Conservation (phyloP, 495 filamentous ascomycete species). For the Aspergillus campestris region DNA sequence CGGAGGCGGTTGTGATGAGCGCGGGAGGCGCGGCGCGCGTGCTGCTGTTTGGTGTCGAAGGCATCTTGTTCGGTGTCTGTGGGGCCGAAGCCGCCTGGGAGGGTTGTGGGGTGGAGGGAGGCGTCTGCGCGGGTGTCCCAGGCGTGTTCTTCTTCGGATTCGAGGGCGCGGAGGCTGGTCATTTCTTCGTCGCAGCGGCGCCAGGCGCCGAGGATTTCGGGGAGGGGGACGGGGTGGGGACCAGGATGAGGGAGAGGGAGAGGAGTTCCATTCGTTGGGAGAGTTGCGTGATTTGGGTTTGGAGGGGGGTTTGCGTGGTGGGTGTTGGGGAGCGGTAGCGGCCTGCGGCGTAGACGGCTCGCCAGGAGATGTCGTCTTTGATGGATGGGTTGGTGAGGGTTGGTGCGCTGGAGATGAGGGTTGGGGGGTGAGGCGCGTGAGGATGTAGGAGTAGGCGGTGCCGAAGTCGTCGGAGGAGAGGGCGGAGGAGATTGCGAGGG, state of each 20-base stretch:
- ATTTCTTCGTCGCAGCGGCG: constrained; percentile 84
- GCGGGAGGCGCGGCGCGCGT: constrained; percentile 24
- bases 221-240: constrained; percentile 63
- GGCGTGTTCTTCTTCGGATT: constrained; percentile 63
- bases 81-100: constrained; percentile 60
- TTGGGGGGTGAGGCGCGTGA: constrained; percentile 51
- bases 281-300: constrained; percentile 34
- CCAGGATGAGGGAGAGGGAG: constrained; percentile 72
- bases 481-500: constrained; percentile 84
- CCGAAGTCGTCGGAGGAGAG: constrained; percentile 86
- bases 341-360: constrained; percentile 81
- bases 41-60: constrained; percentile 34
- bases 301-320: constrained; percentile 18
- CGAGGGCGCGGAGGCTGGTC: constrained; percentile 54
- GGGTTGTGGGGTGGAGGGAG: constrained; percentile 29
- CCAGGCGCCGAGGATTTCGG: constrained; percentile 79
- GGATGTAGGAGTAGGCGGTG: constrained; percentile 91
- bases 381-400: constrained; percentile 19
- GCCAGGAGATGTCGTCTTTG: constrained; percentile 81
- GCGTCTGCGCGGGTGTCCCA: constrained; percentile 62
- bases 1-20: constrained; percentile 29
- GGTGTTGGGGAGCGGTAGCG: constrained; percentile 52
- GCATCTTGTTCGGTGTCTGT: constrained; percentile 38
- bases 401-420: constrained; percentile 22
- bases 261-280: constrained; percentile 85